Evolutionary conservation across 2,329 filamentous ascomycete genomes (phyloP), one percentile per base, ranked within the genome.

Genomic region (Cryphonectria japonica): DNA sequence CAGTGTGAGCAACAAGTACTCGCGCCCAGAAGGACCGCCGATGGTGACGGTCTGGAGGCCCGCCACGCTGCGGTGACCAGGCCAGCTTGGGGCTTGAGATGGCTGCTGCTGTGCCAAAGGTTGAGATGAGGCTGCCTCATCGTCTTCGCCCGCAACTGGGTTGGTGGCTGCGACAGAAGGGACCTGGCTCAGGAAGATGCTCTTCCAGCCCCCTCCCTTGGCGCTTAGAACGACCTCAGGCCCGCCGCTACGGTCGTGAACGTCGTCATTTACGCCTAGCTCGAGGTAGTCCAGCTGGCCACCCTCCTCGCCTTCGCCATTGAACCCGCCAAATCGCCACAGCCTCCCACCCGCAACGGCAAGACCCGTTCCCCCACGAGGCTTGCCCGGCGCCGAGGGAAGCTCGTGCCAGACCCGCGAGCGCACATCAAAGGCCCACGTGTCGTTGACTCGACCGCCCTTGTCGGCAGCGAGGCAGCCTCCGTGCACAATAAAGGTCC

Each of bases 311-410:
- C 77, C 82, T 61, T 85, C 83, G 0, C 92, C 93, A 78, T 95
- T 92, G 75, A 91, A 95, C 0, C 94, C 94, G 73, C 93, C 93
- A 83, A 94, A 95, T 39, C 93, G 87, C 81, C 91, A 97, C 8
- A 97, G 79, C 34, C 89, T 87, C 34, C 88, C 88, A 68, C 87
- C 85, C 61, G 85, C 85, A 67, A 91, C 86, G 0, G 90, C 88
- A 37, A 97, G 88, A 4, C 89, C 88, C 0, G 92, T 83, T 1
- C 92, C 93, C 32, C 90, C 89, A 64, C 93, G 86, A 0, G 87
- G 82, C 9, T 90, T 87, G 0, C 86, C 90, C 0, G 92, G 92
- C 0, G 92, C 93, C 9, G 87, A 79, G 0, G 91, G 85, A 19
- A 93, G 84, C 76, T 91, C 85, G 54, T 85, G 88, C 94, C 94